These are phyloP conservation scores for Ceratocystiopsis brevicomis DNA, from an alignment of 2,329 filamentous ascomycete species.

Conservation along the genomic window DNA sequence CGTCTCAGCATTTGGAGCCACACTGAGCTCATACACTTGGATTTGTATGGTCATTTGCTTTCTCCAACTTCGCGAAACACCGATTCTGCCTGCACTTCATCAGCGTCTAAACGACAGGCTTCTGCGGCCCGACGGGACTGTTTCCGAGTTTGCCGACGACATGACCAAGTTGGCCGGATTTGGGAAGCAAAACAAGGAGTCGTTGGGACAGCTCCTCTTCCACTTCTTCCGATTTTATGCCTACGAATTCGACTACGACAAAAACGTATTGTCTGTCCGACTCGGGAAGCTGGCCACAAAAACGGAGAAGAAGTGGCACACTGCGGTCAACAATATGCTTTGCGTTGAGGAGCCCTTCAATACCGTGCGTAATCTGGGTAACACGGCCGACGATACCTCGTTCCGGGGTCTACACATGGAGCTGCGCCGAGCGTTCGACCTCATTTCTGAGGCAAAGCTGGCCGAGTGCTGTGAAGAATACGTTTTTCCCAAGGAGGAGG, in stretches of 20 bases:
- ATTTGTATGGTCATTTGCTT: constrained; percentile 97
- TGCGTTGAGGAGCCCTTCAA: constrained; percentile 98
- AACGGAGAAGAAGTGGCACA: constrained; percentile 74
- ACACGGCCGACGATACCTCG: constrained; percentile 88
- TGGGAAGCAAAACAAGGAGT: constrained; percentile 63
- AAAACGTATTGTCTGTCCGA: constrained; percentile 66
- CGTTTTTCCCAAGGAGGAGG: constrained; percentile 70
- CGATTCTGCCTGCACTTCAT: constrained; percentile 72
- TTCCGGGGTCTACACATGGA: constrained; percentile 84
- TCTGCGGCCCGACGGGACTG: constrained; percentile 41
- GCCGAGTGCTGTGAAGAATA: constrained; percentile 75
- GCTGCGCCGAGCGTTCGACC: constrained; percentile 69
- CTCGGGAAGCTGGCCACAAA: constrained; percentile 63
- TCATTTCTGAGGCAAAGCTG: constrained; percentile 61
- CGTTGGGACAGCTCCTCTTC: constrained; percentile 72
- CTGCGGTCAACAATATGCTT: constrained; percentile 60
- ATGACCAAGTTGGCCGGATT: constrained; percentile 54
- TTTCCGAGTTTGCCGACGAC: constrained; percentile 74
- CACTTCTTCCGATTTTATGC: constrained; percentile 92
- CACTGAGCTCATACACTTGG: constrained; percentile 96
- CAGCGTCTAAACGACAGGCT: constrained; percentile 46
- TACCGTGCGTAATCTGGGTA: constrained; percentile 69
- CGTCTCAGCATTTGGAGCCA: constrained; percentile 62
- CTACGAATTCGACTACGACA: constrained; percentile 81
- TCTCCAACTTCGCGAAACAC: constrained; percentile 67